A percentile compares a stretch with the other conserved stretches of the same genome.
These are phyloP conservation scores for Jatropha multifida DNA, from an alignment of 441 rosid species.

Conservation along the genomic window DNA sequence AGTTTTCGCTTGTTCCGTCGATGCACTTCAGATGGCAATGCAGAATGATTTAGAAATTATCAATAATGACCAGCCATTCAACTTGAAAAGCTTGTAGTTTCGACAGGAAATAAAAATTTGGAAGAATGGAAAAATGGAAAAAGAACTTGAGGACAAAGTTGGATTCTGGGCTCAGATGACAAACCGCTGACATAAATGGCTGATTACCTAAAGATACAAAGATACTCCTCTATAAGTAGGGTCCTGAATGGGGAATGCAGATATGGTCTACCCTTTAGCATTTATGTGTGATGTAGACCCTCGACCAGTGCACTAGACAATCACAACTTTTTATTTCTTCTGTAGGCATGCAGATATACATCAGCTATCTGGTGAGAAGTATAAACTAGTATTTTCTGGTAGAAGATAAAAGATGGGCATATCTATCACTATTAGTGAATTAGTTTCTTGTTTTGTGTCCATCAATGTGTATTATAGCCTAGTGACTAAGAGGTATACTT, in stretches of 20 bases:
- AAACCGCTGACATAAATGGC: neutral
- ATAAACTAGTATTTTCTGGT: neutral
- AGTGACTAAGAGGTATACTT: neutral
- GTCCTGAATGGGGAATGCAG: neutral
- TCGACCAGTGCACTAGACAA: neutral
- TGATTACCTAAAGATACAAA: neutral
- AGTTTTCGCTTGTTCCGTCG: neutral
- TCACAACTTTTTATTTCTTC: neutral
- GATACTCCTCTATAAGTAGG: neutral
- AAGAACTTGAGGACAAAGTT: neutral
- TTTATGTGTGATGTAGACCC: neutral
- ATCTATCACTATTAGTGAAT: neutral
- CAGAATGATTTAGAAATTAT: neutral
- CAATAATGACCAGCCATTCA: neutral
- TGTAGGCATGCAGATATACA: neutral
- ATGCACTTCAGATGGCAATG: neutral
- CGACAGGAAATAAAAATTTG: neutral
- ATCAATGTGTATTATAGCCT: neutral
- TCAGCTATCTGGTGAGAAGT: neutral
- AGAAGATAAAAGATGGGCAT: neutral
- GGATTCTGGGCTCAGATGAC: neutral
- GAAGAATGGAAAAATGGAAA: neutral
- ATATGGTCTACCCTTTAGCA: constrained; percentile 1
- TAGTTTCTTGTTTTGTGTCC: neutral
- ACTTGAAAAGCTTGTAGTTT: neutral